Conservation (phyloP, 441 rosid species). For the Capsella rubella region DNA sequence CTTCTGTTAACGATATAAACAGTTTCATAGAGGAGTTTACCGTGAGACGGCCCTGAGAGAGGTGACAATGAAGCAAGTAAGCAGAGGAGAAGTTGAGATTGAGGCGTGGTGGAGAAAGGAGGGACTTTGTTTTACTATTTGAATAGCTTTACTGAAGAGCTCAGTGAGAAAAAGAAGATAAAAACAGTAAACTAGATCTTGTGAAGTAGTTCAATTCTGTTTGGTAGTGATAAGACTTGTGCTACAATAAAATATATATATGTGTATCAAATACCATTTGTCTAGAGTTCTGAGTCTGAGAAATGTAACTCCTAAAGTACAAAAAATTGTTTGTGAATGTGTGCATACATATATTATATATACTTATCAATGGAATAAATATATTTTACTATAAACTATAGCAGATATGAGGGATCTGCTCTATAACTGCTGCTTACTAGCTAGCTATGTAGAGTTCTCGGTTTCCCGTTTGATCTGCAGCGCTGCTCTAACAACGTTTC, state of each 20-base stretch:
- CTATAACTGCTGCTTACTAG: conserved; percentile 18
- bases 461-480: conserved; percentile 59
- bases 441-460: conserved; percentile 49
- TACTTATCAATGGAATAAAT: conserved; percentile 43
- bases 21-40: background rate
- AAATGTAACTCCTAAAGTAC: conserved; percentile 17
- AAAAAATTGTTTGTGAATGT: conserved; percentile 16
- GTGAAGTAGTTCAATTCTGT: conserved; percentile 8
- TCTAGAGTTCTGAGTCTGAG: conserved; percentile 11
- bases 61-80: background rate
- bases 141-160: background rate
- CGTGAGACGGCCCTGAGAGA: background rate
- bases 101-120: conserved; percentile 54
- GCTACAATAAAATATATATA: conserved; percentile 1
- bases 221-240: conserved; percentile 5
- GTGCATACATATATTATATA: conserved; percentile 21
- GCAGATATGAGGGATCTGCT: conserved; percentile 23
- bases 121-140: conserved; percentile 47
- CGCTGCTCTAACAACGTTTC: conserved; percentile 72
- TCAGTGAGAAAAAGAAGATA: background rate
- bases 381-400: conserved; percentile 36
- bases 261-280: conserved; percentile 2
- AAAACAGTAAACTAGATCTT: background rate
- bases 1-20: conserved; percentile 34
- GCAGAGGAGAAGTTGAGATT: conserved; percentile 57